Evolutionary conservation across 2,329 filamentous ascomycete species (phyloP).

Genomic region (Colletotrichum lentis): DNA sequence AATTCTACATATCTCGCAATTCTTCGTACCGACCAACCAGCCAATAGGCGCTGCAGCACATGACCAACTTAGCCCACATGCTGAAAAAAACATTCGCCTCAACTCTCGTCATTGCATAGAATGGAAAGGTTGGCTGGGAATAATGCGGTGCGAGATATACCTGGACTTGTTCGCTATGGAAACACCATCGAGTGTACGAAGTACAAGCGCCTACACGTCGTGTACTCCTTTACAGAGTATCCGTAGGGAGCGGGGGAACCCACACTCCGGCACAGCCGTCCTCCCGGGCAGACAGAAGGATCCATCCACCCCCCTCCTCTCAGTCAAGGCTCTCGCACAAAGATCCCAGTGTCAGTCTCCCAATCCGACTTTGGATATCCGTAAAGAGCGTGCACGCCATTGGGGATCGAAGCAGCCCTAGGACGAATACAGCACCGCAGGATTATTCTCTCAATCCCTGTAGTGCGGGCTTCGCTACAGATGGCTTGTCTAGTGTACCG

Average conservation of each 20-base stretch:
- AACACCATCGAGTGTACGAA: background rate
- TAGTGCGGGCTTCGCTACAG: background rate
- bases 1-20: background rate
- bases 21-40: background rate
- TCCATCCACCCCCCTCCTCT: background rate
- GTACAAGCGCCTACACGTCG: background rate
- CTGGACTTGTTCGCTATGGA: conserved; percentile 6
- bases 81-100: background rate
- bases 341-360: conserved; percentile 27
- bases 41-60: background rate
- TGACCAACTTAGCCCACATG: background rate
- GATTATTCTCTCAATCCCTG: background rate
- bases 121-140: background rate
- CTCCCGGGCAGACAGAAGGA: background rate
- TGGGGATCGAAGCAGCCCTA: conserved; percentile 14
- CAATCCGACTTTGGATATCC: background rate
- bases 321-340: conserved; percentile 16
- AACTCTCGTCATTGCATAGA: background rate
- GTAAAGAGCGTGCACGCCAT: conserved; percentile 1
- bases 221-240: too few relatives aligned
- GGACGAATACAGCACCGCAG: conserved; percentile 12
- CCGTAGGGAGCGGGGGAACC: background rate
- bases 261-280: conserved; percentile 2
- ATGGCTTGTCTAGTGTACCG: background rate
- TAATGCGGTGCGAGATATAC: conserved; percentile 8